Evolutionary conservation across 1,284 basidiomycete genomes (phyloP).

Genomic region (Cryptococcus maquisensis): DNA sequence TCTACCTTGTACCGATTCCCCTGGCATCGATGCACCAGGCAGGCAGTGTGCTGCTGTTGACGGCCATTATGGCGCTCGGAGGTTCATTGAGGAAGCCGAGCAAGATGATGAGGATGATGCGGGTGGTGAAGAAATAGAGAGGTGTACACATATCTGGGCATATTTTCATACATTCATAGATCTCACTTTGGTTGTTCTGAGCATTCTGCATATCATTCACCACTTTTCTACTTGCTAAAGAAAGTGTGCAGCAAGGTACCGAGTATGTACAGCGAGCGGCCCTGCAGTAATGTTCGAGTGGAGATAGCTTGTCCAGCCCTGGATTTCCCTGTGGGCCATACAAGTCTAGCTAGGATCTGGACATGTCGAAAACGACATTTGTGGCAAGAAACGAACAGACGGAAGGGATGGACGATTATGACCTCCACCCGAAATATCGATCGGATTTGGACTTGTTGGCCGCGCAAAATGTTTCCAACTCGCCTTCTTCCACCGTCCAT

Average conservation of each 20-base stretch:
- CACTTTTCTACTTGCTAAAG: background rate
- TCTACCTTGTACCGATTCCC: slow-evolving; percentile 90
- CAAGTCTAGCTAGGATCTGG: no score
- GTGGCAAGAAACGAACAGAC: no score
- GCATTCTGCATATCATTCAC: background rate
- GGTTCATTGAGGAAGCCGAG: slow-evolving; percentile 66
- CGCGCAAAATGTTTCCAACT: background rate
- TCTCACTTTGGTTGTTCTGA: slow-evolving; percentile 2
- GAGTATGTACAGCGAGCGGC: no score
- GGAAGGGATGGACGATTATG: no score
- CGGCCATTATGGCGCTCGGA: slow-evolving; percentile 73
- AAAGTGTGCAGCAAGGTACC: no score
- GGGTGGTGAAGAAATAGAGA: background rate
- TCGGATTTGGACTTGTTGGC: background rate
- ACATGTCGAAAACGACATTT: no score
- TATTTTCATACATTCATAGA: background rate
- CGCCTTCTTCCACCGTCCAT: background rate
- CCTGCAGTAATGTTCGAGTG: no score
- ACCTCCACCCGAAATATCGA: background rate
- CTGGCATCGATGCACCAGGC: slow-evolving; percentile 93
- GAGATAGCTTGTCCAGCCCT: no score
- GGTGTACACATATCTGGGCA: background rate
- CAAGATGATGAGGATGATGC: slow-evolving; percentile 10
- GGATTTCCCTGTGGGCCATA: no score
- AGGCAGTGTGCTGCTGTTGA: slow-evolving; percentile 82